Evolutionary conservation across 331 rosid genomes (phyloP).

Genomic region (Pyracantha coccinea): DNA sequence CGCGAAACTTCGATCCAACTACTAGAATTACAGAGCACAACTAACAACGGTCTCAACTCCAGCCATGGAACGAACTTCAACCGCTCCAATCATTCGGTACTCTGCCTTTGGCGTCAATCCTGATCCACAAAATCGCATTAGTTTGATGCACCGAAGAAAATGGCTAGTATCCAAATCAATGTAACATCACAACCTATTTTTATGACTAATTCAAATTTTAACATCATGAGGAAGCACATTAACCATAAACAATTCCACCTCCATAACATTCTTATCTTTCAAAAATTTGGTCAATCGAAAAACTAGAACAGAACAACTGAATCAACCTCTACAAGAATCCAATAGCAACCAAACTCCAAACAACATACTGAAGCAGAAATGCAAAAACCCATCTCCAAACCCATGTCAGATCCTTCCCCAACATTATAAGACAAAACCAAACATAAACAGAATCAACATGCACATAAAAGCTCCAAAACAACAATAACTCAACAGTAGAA

Average conservation of each 20-base stretch:
- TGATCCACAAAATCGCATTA: conserved; percentile 25
- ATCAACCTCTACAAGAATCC: conserved; percentile 7
- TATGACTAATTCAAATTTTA: neutral
- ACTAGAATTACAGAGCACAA: conserved; percentile 1
- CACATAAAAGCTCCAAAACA: neutral
- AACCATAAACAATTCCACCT: neutral
- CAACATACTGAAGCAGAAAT: neutral
- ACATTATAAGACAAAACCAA: conserved; percentile 1
- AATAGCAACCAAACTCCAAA: conserved; percentile 12
- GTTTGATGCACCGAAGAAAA: conserved; percentile 3
- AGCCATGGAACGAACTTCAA: neutral
- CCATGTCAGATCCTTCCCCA: conserved; percentile 24
- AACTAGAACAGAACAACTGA: neutral
- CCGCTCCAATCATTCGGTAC: conserved; percentile 8
- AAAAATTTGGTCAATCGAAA: neutral
- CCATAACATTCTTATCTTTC: neutral
- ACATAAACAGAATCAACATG: neutral
- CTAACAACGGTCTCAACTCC: neutral
- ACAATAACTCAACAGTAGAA: neutral
- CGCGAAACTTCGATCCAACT: conserved; percentile 3
- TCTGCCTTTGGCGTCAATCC: conserved; percentile 17
- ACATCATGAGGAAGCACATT: neutral
- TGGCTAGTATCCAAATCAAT: neutral
- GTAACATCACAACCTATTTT: neutral
- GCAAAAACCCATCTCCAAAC: conserved; percentile 3